Evolutionary conservation across 257 asterid species (phyloP).

Genomic region (Galeopsis tetrahit): DNA sequence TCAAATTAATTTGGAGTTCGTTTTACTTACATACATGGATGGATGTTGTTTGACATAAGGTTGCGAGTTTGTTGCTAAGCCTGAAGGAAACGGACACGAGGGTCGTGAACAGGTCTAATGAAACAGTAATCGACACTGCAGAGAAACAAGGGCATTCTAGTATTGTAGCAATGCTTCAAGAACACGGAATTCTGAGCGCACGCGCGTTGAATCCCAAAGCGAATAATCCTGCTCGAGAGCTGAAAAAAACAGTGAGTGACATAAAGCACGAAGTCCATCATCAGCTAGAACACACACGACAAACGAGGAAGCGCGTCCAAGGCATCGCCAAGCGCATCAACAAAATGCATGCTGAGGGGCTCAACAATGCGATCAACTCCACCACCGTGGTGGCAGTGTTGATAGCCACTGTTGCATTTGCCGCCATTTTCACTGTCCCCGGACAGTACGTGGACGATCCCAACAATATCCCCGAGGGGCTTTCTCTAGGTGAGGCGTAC

Average conservation of each 20-base stretch:
- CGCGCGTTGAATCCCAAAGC: conserved; percentile 38
- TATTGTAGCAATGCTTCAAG: conserved; percentile 37
- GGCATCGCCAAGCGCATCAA: conserved; percentile 58
- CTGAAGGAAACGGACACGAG: conserved; percentile 33
- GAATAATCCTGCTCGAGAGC: conserved; percentile 42
- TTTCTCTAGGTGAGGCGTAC: conserved; percentile 54
- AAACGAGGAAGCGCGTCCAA: conserved; percentile 55
- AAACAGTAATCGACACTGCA: conserved; percentile 54
- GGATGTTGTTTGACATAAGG: conserved; percentile 27
- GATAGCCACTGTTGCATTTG: conserved; percentile 60
- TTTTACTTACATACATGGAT: not conserved
- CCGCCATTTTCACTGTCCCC: conserved; percentile 60
- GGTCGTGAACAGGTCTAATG: conserved; percentile 46
- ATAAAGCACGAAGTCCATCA: conserved; percentile 64
- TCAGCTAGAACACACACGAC: conserved; percentile 61
- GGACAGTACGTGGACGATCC: conserved; percentile 57
- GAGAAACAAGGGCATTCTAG: conserved; percentile 43
- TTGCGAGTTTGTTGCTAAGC: conserved; percentile 39
- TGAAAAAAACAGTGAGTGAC: conserved; percentile 58
- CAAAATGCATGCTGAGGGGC: conserved; percentile 60
- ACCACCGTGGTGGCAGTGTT: conserved; percentile 63
- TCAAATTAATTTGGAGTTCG: not conserved
- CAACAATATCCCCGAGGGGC: conserved; percentile 39
- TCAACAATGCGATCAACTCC: conserved; percentile 64
- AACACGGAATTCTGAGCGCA: conserved; percentile 50